These are phyloP conservation scores for Lachnellula cervina DNA, from an alignment of 2,329 filamentous ascomycete genomes.

Conservation along the genomic window DNA sequence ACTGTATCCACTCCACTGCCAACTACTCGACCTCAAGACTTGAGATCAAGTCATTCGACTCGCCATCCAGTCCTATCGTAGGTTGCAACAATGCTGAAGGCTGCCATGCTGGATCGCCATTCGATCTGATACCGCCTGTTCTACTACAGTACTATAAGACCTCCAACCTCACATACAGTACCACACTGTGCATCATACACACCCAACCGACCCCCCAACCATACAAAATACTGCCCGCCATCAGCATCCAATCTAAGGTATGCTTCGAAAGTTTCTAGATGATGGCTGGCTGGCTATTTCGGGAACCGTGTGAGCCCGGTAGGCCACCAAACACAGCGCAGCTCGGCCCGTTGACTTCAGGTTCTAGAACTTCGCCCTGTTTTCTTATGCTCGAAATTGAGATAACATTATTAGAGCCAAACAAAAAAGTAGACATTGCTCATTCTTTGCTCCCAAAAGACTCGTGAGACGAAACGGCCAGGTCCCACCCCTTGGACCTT, in stretches of 20 bases:
- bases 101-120: neutral
- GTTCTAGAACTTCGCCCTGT: constrained; percentile 11
- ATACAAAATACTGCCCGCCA: constrained; percentile 1
- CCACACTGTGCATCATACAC: neutral
- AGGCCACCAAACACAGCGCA: constrained; percentile 2
- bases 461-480: too few species aligned
- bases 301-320: neutral
- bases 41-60: too few species aligned
- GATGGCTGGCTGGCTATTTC: constrained; percentile 8
- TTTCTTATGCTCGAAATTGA: constrained; percentile 24
- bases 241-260: constrained; percentile 1
- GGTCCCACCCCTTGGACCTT: constrained; percentile 9
- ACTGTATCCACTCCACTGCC: constrained; percentile 2
- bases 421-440: constrained; percentile 9
- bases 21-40: constrained; percentile 15
- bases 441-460: neutral
- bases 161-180: neutral
- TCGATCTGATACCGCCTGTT: constrained; percentile 11
- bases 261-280: constrained; percentile 4
- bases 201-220: constrained; percentile 1
- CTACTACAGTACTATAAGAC: constrained; percentile 2
- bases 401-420: constrained; percentile 25
- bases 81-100: too few species aligned
- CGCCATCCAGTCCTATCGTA: too few species aligned
- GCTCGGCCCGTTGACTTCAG: constrained; percentile 4